Percentiles rank a stretch among this genome's conserved stretches.
Evolutionary conservation across 2,329 filamentous ascomycete genomes (phyloP).

Genomic region (Diaporthe citriasiana): DNA sequence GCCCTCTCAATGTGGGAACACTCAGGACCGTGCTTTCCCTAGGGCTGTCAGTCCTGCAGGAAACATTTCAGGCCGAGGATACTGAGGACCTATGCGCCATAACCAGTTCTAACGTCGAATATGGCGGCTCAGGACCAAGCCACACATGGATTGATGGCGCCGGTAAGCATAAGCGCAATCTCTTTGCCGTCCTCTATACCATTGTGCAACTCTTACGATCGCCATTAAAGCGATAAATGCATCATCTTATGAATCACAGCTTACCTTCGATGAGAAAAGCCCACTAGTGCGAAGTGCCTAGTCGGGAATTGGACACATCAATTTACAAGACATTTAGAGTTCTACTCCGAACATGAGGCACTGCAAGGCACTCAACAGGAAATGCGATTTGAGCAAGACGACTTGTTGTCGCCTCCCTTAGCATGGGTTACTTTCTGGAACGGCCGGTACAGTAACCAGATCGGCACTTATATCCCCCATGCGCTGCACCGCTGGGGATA

Average conservation of each 20-base stretch:
- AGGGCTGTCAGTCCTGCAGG: not conserved
- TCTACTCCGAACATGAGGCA: not conserved
- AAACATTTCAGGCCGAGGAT: not conserved
- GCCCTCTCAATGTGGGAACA: not conserved
- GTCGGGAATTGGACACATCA: not conserved
- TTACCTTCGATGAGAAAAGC: not conserved
- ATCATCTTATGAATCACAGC: not conserved
- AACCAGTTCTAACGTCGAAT: not conserved
- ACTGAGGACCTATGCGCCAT: not conserved
- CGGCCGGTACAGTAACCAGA: slow-evolving; percentile 2
- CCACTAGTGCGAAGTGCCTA: not conserved
- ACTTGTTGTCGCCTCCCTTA: not conserved
- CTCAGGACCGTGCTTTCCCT: not conserved
- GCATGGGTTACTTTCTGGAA: slow-evolving; percentile 13
- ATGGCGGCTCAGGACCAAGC: no score
- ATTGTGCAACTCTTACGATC: not conserved
- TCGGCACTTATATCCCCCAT: not conserved
- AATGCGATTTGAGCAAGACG: not conserved
- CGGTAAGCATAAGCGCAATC: not conserved
- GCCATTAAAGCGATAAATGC: not conserved
- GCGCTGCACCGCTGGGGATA: slow-evolving; percentile 14
- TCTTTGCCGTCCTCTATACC: not conserved
- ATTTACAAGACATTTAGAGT: not conserved
- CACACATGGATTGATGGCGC: slow-evolving; percentile 1
- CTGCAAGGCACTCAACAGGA: slow-evolving; percentile 1